Percentiles rank a stretch among this genome's conserved stretches.
Evolutionary conservation across 192 early-diverging fungal species (phyloP).

Genomic region (Thoreauomyces humboldtii): DNA sequence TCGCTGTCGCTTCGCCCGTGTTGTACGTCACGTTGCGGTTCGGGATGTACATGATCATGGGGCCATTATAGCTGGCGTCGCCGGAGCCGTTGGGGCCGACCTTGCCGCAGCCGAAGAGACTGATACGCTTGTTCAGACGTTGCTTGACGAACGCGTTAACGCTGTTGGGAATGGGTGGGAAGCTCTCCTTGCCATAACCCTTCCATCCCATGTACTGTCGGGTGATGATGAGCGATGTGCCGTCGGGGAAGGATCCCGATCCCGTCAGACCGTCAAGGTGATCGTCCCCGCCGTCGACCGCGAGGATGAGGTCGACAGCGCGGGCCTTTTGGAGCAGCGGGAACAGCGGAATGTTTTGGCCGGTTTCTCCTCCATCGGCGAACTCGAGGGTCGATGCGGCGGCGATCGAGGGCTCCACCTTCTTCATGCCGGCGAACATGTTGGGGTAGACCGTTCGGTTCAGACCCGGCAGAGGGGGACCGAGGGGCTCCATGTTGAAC

Average conservation of each 20-base stretch:
- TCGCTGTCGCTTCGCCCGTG: conserved; percentile 25
- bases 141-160: conserved; percentile 14
- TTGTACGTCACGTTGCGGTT: conserved; percentile 20
- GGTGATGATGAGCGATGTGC: conserved; percentile 18
- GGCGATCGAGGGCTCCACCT: conserved; percentile 6
- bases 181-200: neutral
- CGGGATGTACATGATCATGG: conserved; percentile 29
- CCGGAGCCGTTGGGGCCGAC: neutral
- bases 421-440: conserved; percentile 15
- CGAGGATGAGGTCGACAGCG: conserved; percentile 16
- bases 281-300: conserved; percentile 17
- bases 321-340: conserved; percentile 19
- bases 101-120: conserved; percentile 28
- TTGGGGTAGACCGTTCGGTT: conserved; percentile 20
- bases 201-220: conserved; percentile 7
- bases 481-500: conserved; percentile 20
- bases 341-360: conserved; percentile 27
- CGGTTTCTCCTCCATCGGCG: conserved; percentile 27
- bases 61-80: conserved; percentile 11
- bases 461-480: neutral
- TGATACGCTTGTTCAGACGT: conserved; percentile 10
- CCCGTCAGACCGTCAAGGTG: too few relatives aligned
- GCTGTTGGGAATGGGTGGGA: conserved; percentile 22
- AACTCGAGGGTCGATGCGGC: conserved; percentile 1
- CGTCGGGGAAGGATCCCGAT: conserved; percentile 25